Conservation (phyloP, 768 basidiomycete genomes). For the Artomyces pyxidatus region DNA sequence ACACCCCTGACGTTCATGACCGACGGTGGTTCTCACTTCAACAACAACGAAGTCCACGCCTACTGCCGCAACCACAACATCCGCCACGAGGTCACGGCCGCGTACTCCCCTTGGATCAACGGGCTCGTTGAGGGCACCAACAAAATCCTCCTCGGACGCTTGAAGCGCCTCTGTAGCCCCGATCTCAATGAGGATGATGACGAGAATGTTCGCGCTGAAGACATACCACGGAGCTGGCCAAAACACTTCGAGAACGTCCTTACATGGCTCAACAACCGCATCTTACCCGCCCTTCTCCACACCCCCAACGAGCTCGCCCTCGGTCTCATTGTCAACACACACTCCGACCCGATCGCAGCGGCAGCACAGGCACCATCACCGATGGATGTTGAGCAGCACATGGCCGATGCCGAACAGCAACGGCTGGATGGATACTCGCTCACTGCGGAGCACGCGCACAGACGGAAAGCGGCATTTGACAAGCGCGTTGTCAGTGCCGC, state of each 20-base stretch:
- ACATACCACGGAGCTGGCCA: conserved; percentile 25
- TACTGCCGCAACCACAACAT: conserved; percentile 20
- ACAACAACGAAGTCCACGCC: conserved; percentile 24
- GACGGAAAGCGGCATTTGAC: background rate
- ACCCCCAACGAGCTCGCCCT: conserved; percentile 27
- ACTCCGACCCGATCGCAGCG: background rate
- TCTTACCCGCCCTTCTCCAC: conserved; percentile 17
- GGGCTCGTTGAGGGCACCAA: conserved; percentile 29
- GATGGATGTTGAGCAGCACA: conserved; percentile 19
- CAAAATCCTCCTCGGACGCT: conserved; percentile 19
- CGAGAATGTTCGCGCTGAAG: conserved; percentile 11
- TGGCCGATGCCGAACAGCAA: conserved; percentile 25
- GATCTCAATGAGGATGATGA: conserved; percentile 22
- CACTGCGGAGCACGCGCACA: conserved; percentile 16
- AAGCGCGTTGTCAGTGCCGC: background rate
- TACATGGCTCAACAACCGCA: conserved; percentile 11
- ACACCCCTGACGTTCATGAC: conserved; percentile 28
- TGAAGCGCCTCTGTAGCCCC: conserved; percentile 28
- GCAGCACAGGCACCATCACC: background rate
- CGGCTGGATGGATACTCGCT: conserved; percentile 23
- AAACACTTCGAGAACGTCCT: conserved; percentile 24
- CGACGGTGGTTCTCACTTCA: conserved; percentile 31
- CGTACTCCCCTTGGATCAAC: conserved; percentile 36
- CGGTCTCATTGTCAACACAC: conserved; percentile 24
- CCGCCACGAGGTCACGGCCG: conserved; percentile 17